Conservation (phyloP, 2,329 filamentous ascomycete species). For the Fusarium poae region DNA sequence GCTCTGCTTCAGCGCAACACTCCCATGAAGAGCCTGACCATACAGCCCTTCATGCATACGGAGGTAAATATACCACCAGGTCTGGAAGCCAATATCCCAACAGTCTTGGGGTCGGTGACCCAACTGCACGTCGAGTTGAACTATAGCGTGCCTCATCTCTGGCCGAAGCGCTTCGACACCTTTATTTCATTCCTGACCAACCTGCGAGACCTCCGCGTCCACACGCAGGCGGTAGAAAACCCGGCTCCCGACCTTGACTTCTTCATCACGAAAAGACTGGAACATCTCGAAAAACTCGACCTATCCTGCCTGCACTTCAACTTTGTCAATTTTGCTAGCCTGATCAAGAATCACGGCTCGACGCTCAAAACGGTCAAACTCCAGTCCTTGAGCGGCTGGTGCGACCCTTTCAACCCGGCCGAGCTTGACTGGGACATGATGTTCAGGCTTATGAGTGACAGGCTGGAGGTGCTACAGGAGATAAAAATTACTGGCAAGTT, state of each 20-base stretch:
- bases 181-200: conserved; percentile 42
- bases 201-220: conserved; percentile 35
- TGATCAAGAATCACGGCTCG: conserved; percentile 30
- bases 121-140: conserved; percentile 25
- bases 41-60: conserved; percentile 36
- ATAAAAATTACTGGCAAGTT: conserved; percentile 29
- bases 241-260: conserved; percentile 32
- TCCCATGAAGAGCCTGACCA: conserved; percentile 36
- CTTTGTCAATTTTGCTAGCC: conserved; percentile 34
- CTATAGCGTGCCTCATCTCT: conserved; percentile 17
- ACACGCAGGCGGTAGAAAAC: conserved; percentile 1
- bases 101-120: conserved; percentile 30
- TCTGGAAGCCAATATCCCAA: conserved; percentile 10
- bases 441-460: conserved; percentile 30
- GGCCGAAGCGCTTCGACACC: conserved; percentile 32
- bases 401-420: conserved; percentile 9
- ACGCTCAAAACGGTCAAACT: conserved; percentile 34
- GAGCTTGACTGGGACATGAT: conserved; percentile 37
- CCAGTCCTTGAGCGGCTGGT: conserved; percentile 20
- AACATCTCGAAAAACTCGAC: conserved; percentile 39
- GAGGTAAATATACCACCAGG: conserved; percentile 18
- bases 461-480: conserved; percentile 12
- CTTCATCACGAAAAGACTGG: conserved; percentile 32
- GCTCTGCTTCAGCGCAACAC: conserved; percentile 26
- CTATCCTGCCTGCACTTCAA: conserved; percentile 26